Conservation (phyloP, 2,329 filamentous ascomycete species). For the Arthrobotrys pseudoclavata region DNA sequence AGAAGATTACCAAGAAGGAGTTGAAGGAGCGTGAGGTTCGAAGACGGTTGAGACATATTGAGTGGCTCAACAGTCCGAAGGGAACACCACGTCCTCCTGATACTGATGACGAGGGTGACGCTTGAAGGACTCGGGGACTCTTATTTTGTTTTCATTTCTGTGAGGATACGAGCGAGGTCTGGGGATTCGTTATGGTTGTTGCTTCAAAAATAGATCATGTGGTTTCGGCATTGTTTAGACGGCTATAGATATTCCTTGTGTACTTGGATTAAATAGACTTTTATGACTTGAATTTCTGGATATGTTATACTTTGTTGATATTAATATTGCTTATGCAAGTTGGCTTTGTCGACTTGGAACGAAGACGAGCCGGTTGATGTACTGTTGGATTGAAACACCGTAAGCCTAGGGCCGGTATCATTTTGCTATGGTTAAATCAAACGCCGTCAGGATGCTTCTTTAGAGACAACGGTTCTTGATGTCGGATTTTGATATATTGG, state of each 20-base stretch:
- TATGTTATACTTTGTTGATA: too few relatives aligned
- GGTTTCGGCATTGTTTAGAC: neutral
- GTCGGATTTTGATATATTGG: too few relatives aligned
- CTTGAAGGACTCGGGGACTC: neutral
- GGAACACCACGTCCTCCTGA: constrained; percentile 68
- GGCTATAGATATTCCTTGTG: neutral
- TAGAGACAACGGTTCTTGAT: too few relatives aligned
- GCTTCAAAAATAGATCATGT: constrained; percentile 1
- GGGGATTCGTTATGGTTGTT: neutral
- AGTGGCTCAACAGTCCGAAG: constrained; percentile 87
- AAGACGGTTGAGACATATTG: constrained; percentile 85
- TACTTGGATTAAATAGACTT: neutral
- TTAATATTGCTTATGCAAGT: too few relatives aligned
- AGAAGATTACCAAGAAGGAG: constrained; percentile 98
- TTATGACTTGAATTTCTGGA: neutral
- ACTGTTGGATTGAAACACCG: too few relatives aligned
- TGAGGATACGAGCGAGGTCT: neutral
- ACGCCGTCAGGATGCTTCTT: too few relatives aligned
- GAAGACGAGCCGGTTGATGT: too few relatives aligned
- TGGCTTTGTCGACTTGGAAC: too few relatives aligned
- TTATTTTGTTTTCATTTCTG: neutral
- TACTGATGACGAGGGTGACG: constrained; percentile 63
- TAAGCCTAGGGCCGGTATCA: too few relatives aligned
- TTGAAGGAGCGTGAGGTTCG: constrained; percentile 92
- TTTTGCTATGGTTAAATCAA: too few relatives aligned